Conservation (phyloP, 129 eudicot genomes). For the carrot (Daucus carota) region DH1_v3.0 NC_030386.2:26689501-26690000, state of each 20-base stretch:
- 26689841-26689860: background rate
- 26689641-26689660: slow-evolving; percentile 68
- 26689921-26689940: background rate
- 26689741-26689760: slow-evolving; percentile 20
- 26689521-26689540: slow-evolving; percentile 66
- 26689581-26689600: slow-evolving; percentile 59
- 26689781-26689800: background rate
- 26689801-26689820: background rate
- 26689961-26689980: background rate
- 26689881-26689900: background rate
- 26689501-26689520: background rate
- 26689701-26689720: slow-evolving; percentile 69
- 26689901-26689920: background rate
- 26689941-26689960: background rate
- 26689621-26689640: slow-evolving; percentile 91
- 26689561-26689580: slow-evolving; percentile 89
- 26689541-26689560: slow-evolving; percentile 77
- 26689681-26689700: slow-evolving; percentile 56
- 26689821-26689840: background rate
- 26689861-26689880: background rate
- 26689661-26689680: slow-evolving; percentile 49
- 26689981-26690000: background rate
- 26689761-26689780: slow-evolving; percentile 3
- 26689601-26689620: slow-evolving; percentile 86
- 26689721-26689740: slow-evolving; percentile 53